Base-by-base conservation (phyloP, 1,139 yeast species). In the Pichia cactophila region DNA sequence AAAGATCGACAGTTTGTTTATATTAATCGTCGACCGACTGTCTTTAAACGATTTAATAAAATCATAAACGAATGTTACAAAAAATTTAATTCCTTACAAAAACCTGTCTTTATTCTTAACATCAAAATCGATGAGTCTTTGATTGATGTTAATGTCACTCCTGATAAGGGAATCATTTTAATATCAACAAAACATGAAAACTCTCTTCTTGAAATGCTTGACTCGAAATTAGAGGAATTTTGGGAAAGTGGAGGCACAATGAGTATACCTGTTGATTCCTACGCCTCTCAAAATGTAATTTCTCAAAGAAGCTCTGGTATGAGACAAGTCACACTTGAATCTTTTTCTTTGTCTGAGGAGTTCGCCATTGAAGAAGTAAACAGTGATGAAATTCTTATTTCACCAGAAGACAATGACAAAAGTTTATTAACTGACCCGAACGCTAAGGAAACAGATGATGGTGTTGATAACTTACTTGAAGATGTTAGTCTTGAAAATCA, bases 61-160 rank as follows among this genome's bases (percentile, higher is more conserved):
- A 68, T 82, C 17, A 67, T 88, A 26, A 87, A 83, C 57, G 96
- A 89, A 49, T 75, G 78, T 1, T 92, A 87, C 66, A 80, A 78
- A 54, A 71, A 72, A 39, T 87, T 76, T 64, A 90, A 88, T 58
- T 76, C 80, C 56, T 72, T 81, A 5, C 96, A 89, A 60, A 74
- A 63, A 49, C 98, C 98, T 0, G 77, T 80, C n/a, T 72, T 86
- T 47, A 69, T 89, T 1, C 60, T 87, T 2, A 74, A 94, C 63
- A 58, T 92, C 36, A 61, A 62, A 10, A 64, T 88, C 12, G 73
- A 75, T 42, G 72, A 84, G 0, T 60, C 64, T 26, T 69, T 72
- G 26, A 65, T 86, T 37, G 99, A 92, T 67, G 74, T 92, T 20
- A 92, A 92, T 65, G 84, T 94, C 1, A 82, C 96, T 0, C 98